Evolutionary conservation across 495 filamentous ascomycete species (phyloP), one percentile per base, ranked within the genome.

Genomic region (Oidiodendron maius): DNA sequence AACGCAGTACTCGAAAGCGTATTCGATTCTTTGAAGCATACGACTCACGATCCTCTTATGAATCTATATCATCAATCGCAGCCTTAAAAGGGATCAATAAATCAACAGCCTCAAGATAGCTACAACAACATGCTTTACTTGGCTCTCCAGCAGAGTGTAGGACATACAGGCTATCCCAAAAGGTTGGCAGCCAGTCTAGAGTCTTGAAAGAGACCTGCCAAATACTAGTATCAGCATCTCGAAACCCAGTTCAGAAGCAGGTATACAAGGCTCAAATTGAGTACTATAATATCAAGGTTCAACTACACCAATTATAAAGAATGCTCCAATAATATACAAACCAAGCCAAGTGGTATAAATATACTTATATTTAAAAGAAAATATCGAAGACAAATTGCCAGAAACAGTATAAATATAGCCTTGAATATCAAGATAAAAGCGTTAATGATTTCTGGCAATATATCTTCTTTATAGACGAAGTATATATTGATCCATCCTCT

Each of bases 381-480:
- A 46, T 52, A 8, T 40, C 32, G 4, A 11, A 6, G 11, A 34
- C 2, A 5, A 51, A 51, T 24, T 32, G 20, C 8, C 6, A 24
- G 3, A 30, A 41, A 39, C 40, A 24, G 3, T 23, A 21, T 4
- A 13, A 44, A 15, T 51, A 51, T 41, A 20, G 30, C 25, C 6
- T 11, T 3, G 13, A 44, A 13, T 18, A 51, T 22, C 8, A 16
- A 22, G 28, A 15, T 4, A 46, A 51, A 23, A 2, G 3, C 23
- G 21, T 51, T 10, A 3, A 42, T 8, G 41, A 46, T n/a, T n/a
- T n/a, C n/a, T n/a, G n/a, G n/a, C n/a, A n/a, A n/a, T n/a, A n/a
- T n/a, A n/a, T n/a, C n/a, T 40, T 51, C 9, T 51, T 38, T 51
- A 51, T 25, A 8, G 21, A 51, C 22, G 32, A 51, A 32, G 32